Base-by-base conservation (phyloP, 208 protist genomes). In the Trypanosoma platydactyli region DNA sequence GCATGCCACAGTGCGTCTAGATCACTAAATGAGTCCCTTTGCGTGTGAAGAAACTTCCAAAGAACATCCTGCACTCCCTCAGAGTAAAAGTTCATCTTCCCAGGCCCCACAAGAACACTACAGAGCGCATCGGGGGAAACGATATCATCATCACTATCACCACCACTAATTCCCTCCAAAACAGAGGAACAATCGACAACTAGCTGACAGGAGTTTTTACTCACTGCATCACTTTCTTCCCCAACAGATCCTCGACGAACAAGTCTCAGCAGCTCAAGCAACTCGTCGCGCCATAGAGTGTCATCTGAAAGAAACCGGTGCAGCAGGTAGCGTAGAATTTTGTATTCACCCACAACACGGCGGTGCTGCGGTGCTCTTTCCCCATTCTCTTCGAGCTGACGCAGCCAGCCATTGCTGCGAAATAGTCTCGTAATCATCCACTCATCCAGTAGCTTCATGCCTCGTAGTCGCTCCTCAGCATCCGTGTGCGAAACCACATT, bases 401-500 rank as follows among this genome's bases (percentile, higher is more conserved):
- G 15, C 25, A 86, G 38, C 84, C 84, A 91, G 22, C 54, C 64
- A 42, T 53, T 80, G 3, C 69, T 51, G n/a, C 56, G 41, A 44
- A 83, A 77, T 0, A 91, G 38, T 53, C 77, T 68, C 5, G 40
- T 44, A 24, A 80, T 78, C 57, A 70, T 72, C 27, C 65, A 64
- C 5, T 70, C 69, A 22, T 77, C 70, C 7, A 91, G 57, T 20
- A 91, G 58, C 24, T 58, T 46, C 74, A 91, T 85, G 27, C 53
- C 59, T 6, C 42, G 53, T 42, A 87, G 57, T 5, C 84, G 77
- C 33, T 80, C 67, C 13, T 29, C 59, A 11, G 69, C 76, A 1
- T 78, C 65, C 13, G 77, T 44, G 57, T 82, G 72, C 1, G 78
- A 81, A 9, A 84, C 63, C 0, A 57, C 63, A 24, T 45, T 35